Evolutionary conservation across 495 filamentous ascomycete species (phyloP), one percentile per base, ranked within the genome.

Genomic region (Chaetomium tenue): DNA sequence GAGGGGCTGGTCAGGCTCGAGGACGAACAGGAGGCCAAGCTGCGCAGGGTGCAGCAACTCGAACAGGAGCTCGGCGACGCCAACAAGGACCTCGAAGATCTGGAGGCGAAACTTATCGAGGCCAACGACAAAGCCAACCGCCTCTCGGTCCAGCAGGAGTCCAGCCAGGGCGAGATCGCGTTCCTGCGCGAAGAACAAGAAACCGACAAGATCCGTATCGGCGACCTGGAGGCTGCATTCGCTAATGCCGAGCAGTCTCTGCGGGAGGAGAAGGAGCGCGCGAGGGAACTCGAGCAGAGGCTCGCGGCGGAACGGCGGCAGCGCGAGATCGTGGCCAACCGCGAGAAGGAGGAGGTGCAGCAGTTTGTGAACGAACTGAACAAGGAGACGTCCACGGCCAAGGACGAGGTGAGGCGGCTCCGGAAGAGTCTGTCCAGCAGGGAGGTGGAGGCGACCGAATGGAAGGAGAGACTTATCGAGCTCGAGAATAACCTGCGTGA

Each of bases 181-280:
- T 98, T 98, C 85, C 73, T 98, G 28, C 87, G 95, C 7, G 95
- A 98, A 71, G 94, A 98, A 78, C 94, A 98, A 79, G 94, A 98
- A 75, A 87, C 84, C 42, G 95, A 98, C 75, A 98, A 98, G 83
- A 97, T 98, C 72, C 91, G 91, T 74, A 98, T 98, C 67, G 92
- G 94, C 23, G 91, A 97, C 67, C 80, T 98, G 5, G 91, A 97
- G 70, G 88, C 88, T 12, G 84, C 87, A 25, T 78, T 97, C 16
- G 90, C 91, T 73, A 87, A 85, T 42, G 84, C 87, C 61, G 85
- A 91, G 72, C 82, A 88, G 66, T 83, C 78, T 39, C 77, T 97
- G 33, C 82, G 87, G 46, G 92, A 91, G 53, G 92, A 97, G 70
- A 88, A 86, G 71, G 93, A 96, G 54, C 87, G 89, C 53, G 81